Conservation (phyloP, 1,139 yeast species). For the Geotrichum fermentans region DNA sequence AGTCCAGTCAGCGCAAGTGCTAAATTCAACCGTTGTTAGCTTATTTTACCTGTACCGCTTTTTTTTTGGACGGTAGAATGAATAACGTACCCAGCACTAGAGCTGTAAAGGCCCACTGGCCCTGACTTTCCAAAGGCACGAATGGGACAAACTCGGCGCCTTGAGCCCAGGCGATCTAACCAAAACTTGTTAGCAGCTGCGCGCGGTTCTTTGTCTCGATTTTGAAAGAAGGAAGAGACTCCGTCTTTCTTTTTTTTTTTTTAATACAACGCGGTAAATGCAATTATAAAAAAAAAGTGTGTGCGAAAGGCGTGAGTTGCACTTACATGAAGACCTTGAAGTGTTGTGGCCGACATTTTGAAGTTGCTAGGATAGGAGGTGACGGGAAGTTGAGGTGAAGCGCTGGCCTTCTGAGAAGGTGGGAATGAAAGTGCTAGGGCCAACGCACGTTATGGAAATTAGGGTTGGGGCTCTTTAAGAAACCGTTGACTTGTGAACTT, state of each 20-base stretch:
- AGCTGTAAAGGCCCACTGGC: conserved; percentile 23
- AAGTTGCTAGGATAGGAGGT: too few species aligned
- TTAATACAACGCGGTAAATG: neutral
- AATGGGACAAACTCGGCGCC: conserved; percentile 20
- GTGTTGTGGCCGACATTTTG: neutral
- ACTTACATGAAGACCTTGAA: conserved; percentile 8
- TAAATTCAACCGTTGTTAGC: neutral
- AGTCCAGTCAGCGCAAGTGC: conserved; percentile 20
- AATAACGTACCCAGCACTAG: conserved; percentile 21
- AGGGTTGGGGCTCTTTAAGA: too few species aligned
- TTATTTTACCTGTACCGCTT: neutral
- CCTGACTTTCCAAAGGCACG: conserved; percentile 24
- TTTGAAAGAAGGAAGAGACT: neutral
- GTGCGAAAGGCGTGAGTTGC: neutral
- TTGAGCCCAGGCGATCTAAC: conserved; percentile 20
- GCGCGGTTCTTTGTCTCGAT: neutral
- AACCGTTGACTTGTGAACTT: too few species aligned
- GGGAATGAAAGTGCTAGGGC: too few species aligned
- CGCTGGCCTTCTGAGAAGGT: too few species aligned
- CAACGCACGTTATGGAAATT: too few species aligned
- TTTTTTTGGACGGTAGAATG: neutral
- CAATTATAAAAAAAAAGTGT: neutral
- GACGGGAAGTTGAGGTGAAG: too few species aligned
- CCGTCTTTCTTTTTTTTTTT: too few species aligned
- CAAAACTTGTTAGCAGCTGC: neutral